Conservation (phyloP, 2,329 filamentous ascomycete species). For the Neofusicoccum cordaticola region DNA sequence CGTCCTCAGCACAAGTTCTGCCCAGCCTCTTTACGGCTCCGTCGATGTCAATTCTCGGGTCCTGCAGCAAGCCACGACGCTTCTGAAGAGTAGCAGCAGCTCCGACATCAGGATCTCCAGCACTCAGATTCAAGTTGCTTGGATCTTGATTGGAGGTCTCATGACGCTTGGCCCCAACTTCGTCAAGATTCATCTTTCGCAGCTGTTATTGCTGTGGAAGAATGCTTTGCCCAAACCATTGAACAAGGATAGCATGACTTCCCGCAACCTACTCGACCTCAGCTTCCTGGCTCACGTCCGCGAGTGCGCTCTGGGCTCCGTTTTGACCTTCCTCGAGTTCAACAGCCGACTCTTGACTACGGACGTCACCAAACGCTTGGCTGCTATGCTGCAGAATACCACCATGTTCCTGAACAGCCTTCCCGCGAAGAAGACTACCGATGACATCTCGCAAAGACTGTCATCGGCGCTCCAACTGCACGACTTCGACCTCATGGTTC, state of each 20-base stretch:
- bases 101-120: constrained; percentile 87
- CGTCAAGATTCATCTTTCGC: constrained; percentile 95
- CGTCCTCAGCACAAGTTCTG: constrained; percentile 82
- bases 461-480: constrained; percentile 83
- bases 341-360: constrained; percentile 89
- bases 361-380: constrained; percentile 89
- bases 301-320: constrained; percentile 88
- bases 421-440: constrained; percentile 77
- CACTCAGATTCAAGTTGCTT: constrained; percentile 95
- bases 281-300: constrained; percentile 92
- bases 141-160: constrained; percentile 92
- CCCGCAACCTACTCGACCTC: constrained; percentile 80
- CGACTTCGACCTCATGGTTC: constrained; percentile 90
- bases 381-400: constrained; percentile 92
- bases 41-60: constrained; percentile 93
- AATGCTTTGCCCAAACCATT: constrained; percentile 93
- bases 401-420: constrained; percentile 83
- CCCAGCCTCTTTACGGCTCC: constrained; percentile 87
- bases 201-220: constrained; percentile 92
- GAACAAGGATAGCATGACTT: constrained; percentile 84
- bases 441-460: constrained; percentile 80
- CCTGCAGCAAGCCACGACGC: constrained; percentile 82
- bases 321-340: constrained; percentile 88
- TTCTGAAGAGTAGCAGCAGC: constrained; percentile 88
- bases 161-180: constrained; percentile 98